These are phyloP conservation scores for Ambrosia artemisiifolia DNA, from an alignment of 129 eudicot genomes.

Conservation along the genomic window DNA sequence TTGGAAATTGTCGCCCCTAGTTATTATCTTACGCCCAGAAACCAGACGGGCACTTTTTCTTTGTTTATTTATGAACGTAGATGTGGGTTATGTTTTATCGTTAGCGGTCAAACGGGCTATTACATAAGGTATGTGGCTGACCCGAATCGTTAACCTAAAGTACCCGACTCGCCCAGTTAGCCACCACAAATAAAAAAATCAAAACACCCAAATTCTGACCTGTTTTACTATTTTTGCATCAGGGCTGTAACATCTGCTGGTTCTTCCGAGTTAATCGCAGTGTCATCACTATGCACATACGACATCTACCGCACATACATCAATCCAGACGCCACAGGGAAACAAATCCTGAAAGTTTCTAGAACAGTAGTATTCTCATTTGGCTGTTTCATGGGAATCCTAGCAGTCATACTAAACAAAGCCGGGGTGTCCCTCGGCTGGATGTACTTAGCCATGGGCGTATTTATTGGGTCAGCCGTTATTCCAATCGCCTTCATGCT, in stretches of 20 bases:
- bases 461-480: constrained; percentile 91
- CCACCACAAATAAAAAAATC: too few species aligned
- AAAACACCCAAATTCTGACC: background rate
- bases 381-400: constrained; percentile 90
- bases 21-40: too few species aligned
- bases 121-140: too few species aligned
- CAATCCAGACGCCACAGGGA: constrained; percentile 88
- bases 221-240: constrained; percentile 11
- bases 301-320: constrained; percentile 93
- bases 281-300: constrained; percentile 91
- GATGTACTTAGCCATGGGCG: constrained; percentile 99
- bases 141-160: too few species aligned
- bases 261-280: constrained; percentile 92
- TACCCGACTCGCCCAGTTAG: too few species aligned
- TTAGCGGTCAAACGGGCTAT: too few species aligned
- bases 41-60: too few species aligned
- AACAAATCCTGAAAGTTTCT: constrained; percentile 88
- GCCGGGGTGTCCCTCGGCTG: constrained; percentile 90
- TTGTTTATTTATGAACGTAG: too few species aligned
- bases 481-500: constrained; percentile 96
- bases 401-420: constrained; percentile 88
- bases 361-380: constrained; percentile 64
- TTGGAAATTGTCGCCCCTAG: too few species aligned
- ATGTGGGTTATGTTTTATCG: too few species aligned
- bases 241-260: constrained; percentile 99